phyloP scores from a whole-genome alignment of 495 filamentous ascomycete species.

The Neohortaea acidophila region DNA sequence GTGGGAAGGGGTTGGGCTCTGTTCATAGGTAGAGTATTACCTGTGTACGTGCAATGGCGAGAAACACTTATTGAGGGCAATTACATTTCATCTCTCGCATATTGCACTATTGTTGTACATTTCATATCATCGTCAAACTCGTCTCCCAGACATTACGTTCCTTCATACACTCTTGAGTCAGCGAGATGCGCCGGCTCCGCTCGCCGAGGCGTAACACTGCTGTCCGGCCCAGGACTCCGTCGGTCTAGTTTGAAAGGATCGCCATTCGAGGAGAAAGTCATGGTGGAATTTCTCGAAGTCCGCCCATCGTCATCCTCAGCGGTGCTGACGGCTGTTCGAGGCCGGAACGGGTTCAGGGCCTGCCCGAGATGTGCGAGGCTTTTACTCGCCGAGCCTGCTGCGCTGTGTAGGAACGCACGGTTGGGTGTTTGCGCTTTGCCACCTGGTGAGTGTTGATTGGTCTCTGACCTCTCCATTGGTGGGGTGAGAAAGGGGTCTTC shows the following conservation, averaged over 20 bases:
- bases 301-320: background rate
- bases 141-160: background rate
- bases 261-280: conserved; percentile 4
- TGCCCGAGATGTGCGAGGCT: conserved; percentile 9
- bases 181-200: background rate
- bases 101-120: no score
- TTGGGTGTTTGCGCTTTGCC: background rate
- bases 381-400: conserved; percentile 4
- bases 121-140: no score
- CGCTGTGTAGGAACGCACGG: conserved; percentile 12
- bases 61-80: no score
- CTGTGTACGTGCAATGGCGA: no score
- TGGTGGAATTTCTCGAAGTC: background rate
- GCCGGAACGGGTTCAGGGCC: conserved; percentile 11
- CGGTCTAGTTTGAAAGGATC: conserved; percentile 15
- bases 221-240: conserved; percentile 6
- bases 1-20: no score
- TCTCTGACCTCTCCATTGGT: conserved; percentile 7
- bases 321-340: background rate
- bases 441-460: background rate
- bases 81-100: no score
- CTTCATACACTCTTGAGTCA: conserved; percentile 1
- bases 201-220: background rate
- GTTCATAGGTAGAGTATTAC: no score
- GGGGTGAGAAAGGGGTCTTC: conserved; percentile 18